Conservation (phyloP, 129 eudicot species). For the Gnaphalium uliginosum region DNA sequence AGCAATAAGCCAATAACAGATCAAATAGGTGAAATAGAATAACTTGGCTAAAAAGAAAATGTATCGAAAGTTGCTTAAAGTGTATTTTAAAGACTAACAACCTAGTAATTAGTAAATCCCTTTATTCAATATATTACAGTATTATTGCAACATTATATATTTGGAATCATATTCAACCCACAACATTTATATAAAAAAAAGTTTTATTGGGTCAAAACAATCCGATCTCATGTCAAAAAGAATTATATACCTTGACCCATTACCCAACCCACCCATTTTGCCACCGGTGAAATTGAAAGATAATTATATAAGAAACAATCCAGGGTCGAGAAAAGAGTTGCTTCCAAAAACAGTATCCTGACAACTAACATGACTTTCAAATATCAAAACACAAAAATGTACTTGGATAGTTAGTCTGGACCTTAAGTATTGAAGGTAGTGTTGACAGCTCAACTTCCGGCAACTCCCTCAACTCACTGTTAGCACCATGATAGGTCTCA, state of each 20-base stretch:
- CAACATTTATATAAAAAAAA: not conserved
- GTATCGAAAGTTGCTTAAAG: not conserved
- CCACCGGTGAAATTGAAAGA: not conserved
- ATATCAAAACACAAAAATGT: not conserved
- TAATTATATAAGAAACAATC: conserved; percentile 5
- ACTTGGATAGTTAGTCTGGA: conserved; percentile 21
- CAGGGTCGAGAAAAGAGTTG: not conserved
- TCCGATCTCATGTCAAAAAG: not conserved
- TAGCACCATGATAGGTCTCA: conserved; percentile 63
- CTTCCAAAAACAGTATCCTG: conserved; percentile 7
- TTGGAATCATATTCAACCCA: not conserved
- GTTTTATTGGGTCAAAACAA: not conserved
- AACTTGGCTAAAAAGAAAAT: not conserved
- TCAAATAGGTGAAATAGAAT: not conserved
- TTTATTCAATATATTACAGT: not conserved
- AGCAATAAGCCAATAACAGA: not conserved
- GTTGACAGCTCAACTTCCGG: conserved; percentile 94
- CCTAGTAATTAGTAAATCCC: not conserved
- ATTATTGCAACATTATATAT: not conserved
- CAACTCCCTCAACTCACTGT: conserved; percentile 82
- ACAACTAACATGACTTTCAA: not conserved
- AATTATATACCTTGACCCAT: no score
- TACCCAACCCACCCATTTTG: not conserved
- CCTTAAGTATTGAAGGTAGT: conserved; percentile 87
- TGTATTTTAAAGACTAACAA: not conserved